Conservation (phyloP, 2,329 filamentous ascomycete genomes). For the Penicillium concentricum region DNA sequence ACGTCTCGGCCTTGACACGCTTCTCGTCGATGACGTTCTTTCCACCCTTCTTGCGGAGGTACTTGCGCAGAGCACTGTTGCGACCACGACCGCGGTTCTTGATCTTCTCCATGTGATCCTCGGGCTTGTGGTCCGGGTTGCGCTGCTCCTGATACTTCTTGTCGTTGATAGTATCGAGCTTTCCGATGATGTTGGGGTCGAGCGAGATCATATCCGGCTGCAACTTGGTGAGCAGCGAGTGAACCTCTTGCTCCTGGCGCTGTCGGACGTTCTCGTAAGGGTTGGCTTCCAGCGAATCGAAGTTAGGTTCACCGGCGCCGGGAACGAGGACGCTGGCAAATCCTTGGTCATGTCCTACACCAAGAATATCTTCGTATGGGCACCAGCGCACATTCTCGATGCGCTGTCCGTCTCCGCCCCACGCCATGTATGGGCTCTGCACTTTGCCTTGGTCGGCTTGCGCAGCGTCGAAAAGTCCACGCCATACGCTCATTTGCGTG, state of each 20-base stretch:
- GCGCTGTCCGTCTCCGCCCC: conserved; percentile 79
- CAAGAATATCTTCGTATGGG: conserved; percentile 90
- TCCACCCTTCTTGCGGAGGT: conserved; percentile 84
- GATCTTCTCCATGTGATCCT: conserved; percentile 58
- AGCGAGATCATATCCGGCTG: conserved; percentile 96
- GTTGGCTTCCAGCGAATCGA: conserved; percentile 88
- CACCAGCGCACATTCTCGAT: conserved; percentile 88
- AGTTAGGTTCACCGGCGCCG: conserved; percentile 95
- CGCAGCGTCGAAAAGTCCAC: conserved; percentile 78
- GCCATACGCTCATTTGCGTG: conserved; percentile 86
- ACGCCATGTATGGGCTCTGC: conserved; percentile 86
- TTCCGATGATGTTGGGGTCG: conserved; percentile 88
- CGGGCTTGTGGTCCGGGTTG: conserved; percentile 71
- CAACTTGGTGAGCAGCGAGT: conserved; percentile 86
- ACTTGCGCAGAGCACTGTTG: conserved; percentile 84
- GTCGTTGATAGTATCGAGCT: conserved; percentile 76
- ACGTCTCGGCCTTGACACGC: conserved; percentile 78
- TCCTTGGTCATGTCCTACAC: conserved; percentile 77
- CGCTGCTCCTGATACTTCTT: conserved; percentile 73
- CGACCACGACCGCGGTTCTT: conserved; percentile 81
- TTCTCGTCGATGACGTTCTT: conserved; percentile 97
- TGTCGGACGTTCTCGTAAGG: conserved; percentile 93
- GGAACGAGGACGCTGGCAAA: conserved; percentile 90
- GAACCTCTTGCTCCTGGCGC: conserved; percentile 88
- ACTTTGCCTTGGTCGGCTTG: conserved; percentile 72